phyloP scores from a whole-genome alignment of 345 rosid species.

The Salix purpurea region DNA sequence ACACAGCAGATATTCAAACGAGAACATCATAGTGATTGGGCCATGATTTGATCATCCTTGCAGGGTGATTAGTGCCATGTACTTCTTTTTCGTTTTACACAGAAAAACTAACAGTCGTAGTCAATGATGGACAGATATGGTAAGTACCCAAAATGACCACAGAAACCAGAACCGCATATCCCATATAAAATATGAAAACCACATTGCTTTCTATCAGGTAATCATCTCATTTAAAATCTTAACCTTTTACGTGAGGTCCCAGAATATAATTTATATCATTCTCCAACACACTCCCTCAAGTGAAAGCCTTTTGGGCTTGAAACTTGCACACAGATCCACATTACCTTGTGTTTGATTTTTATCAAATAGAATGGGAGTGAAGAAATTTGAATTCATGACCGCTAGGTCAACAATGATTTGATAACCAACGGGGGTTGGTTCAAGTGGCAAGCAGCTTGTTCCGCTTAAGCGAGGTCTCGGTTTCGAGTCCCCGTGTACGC shows the following conservation, averaged over 20 bases:
- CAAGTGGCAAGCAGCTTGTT: too few relatives aligned
- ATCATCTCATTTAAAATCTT: too few relatives aligned
- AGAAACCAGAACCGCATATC: background rate
- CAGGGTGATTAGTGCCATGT: background rate
- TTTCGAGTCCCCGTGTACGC: too few relatives aligned
- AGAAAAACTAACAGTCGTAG: background rate
- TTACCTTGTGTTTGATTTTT: too few relatives aligned
- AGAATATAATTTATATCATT: too few relatives aligned
- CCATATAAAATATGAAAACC: background rate
- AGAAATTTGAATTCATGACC: too few relatives aligned
- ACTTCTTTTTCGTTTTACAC: background rate
- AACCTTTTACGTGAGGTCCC: too few relatives aligned
- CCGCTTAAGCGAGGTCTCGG: too few relatives aligned
- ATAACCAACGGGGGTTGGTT: too few relatives aligned
- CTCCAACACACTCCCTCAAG: fast-evolving
- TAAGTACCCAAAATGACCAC: background rate
- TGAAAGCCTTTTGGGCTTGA: fast-evolving
- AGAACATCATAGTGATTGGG: background rate
- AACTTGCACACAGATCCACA: too few relatives aligned
- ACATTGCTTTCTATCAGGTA: background rate
- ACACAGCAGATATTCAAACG: background rate
- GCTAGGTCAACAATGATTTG: too few relatives aligned
- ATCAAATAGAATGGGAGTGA: too few relatives aligned
- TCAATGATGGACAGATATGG: background rate
- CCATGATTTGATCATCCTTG: background rate